Evolutionary conservation across 2,329 filamentous ascomycete species (phyloP).

Genomic region (Xylaria sp.): DNA sequence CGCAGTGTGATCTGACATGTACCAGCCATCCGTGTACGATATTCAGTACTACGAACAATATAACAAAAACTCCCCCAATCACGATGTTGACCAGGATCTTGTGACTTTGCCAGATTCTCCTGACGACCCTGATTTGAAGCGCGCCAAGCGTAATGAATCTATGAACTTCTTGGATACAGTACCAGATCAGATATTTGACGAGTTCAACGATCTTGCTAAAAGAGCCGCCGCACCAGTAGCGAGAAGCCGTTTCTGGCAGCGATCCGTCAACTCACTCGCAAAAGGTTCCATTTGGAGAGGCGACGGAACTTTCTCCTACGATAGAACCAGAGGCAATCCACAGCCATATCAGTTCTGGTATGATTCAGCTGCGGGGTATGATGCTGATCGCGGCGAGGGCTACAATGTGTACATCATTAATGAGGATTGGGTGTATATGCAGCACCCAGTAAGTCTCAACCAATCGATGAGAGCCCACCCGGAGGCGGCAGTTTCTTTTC

Average conservation of each 20-base stretch:
- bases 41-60: background rate
- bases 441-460: background rate
- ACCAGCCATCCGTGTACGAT: background rate
- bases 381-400: background rate
- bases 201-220: too few relatives aligned
- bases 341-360: background rate
- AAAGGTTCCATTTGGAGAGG: background rate
- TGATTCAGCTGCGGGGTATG: background rate
- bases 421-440: background rate
- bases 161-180: too few relatives aligned
- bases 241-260: background rate
- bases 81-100: too few relatives aligned
- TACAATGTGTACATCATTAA: background rate
- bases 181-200: too few relatives aligned
- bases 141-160: too few relatives aligned
- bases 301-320: background rate
- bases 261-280: background rate
- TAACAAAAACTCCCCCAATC: background rate
- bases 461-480: too few relatives aligned
- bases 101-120: too few relatives aligned
- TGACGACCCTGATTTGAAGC: too few relatives aligned
- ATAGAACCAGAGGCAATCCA: background rate
- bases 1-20: too few relatives aligned
- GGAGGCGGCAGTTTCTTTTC: too few relatives aligned
- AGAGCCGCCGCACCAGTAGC: background rate